Evolutionary conservation across 2,329 filamentous ascomycete species (phyloP), one percentile per base, ranked within the genome.

Genomic region (Ophiostoma tasmaniense): DNA sequence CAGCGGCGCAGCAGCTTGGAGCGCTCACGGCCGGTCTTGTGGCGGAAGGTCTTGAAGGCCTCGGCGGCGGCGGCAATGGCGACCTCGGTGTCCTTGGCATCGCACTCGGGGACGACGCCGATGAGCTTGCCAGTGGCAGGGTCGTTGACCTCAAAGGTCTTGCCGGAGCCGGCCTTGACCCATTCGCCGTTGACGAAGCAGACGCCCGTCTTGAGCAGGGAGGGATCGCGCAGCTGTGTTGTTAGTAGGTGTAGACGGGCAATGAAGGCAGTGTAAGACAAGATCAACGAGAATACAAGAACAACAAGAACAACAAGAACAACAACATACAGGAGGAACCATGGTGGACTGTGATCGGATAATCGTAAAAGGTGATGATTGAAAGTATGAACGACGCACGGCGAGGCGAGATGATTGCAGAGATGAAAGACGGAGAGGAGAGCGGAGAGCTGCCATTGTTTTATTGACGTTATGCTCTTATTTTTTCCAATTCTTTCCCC

Each of bases 141-240:
- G 78, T 99, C 93, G 89, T 74, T 52, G 71, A 97, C 91, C 77
- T 95, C 89, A 78, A 98, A 99, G 64, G 92, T 97, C 85, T 96
- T 89, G 76, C 92, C 92, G 0, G 92, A 96, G 76, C 88, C 87
- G 74, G 94, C 91, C 74, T 85, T 84, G 71, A 96, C 86, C 91
- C 93, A 99, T 85, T 96, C 86, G 75, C 95, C 95, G 77, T 99
- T 94, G 76, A 98, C 89, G 77, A 94, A 97, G 75, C 88, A 87
- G 70, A 87, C 85, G 77, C 93, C 86, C 74, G 89, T 87, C 82
- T 96, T 97, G 75, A 98, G 86, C 71, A 99, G 85, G 30, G 90
- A 91, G 45, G 87, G 86, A 74, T 94, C 91, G 76, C 88, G 91
- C 75, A 94, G 86, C 89, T 93, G 71, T n/a, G 17, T 42, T 5